Percentiles rank a stretch among this genome's conserved stretches.
Conservation (phyloP, 352 stramenopile species). For the Globisporangium emineosum region DNA sequence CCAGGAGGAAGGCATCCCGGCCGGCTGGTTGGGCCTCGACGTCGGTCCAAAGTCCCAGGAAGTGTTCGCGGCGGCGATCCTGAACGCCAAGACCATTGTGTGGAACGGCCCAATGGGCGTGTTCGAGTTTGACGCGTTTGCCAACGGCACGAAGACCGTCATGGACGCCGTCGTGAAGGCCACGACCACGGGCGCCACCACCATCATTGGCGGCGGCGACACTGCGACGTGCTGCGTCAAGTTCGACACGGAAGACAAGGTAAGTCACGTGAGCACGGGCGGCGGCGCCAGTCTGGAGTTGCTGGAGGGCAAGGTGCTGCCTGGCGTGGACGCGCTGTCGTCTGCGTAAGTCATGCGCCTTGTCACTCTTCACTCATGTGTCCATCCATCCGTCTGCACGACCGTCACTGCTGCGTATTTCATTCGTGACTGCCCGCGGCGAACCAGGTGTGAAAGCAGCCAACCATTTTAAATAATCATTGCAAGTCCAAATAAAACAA, state of each 20-base stretch:
- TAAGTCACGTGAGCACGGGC: slow-evolving; percentile 91
- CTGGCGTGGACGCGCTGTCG: slow-evolving; percentile 95
- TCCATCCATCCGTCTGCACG: background rate
- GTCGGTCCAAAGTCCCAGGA: slow-evolving; percentile 94
- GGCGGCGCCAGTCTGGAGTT: slow-evolving; percentile 96
- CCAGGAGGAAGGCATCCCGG: slow-evolving; percentile 91
- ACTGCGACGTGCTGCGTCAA: slow-evolving; percentile 90
- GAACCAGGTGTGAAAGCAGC: background rate
- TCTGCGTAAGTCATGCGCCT: slow-evolving; percentile 35
- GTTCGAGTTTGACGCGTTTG: slow-evolving; percentile 99
- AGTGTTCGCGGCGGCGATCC: slow-evolving; percentile 75
- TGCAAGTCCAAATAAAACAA: slow-evolving; percentile 1
- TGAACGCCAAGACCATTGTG: slow-evolving; percentile 94
- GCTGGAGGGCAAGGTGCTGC: slow-evolving; percentile 98
- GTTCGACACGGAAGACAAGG: slow-evolving; percentile 88
- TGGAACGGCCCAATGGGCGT: slow-evolving; percentile 99
- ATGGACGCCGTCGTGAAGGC: slow-evolving; percentile 96
- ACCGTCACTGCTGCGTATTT: background rate
- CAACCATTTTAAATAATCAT: slow-evolving; percentile 6
- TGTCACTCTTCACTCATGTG: background rate
- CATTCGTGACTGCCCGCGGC: background rate
- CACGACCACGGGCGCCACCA: slow-evolving; percentile 92
- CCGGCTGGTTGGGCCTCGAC: slow-evolving; percentile 98
- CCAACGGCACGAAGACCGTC: slow-evolving; percentile 92
- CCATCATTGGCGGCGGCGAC: slow-evolving; percentile 99